Evolutionary conservation across 495 filamentous ascomycete genomes (phyloP), one percentile per base, ranked within the genome.

Genomic region (Halenospora varia): DNA sequence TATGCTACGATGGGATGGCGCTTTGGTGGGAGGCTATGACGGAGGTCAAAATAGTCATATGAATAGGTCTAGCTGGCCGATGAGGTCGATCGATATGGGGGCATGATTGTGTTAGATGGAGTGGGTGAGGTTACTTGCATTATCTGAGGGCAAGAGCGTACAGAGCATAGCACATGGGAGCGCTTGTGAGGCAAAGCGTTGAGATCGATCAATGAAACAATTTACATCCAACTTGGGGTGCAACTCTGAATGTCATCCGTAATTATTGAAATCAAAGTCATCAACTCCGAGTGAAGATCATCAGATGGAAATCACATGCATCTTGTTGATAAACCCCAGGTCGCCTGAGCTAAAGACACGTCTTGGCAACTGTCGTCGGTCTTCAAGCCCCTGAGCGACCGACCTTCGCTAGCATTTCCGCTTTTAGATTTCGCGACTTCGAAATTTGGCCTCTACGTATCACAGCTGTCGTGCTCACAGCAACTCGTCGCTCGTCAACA

Each of bases 1-100:
- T 49, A 49, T 49, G 47, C 49, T 48, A 26, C 15, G 53, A 56
- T 15, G 29, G 25, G 45, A 46, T n/a, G 55, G 55, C 54, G 54
- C 54, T 49, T 49, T 40, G 26, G 54, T 56, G 20, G 53, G 42
- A 29, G 54, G 46, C 19, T 39, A 49, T 45, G 11, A 20, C n/a
- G 42, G 42, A 20, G 13, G 42, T 6, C 17, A 20, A 45, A 20
- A 45, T 20, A 45, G 42, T 45, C 42, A 20, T 20, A 35, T 20
- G 42, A 9, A 9, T 40, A 15, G 35, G 42, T 6, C 42, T n/a
- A 17, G 3, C 6, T 45, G 42, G 8, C 42, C 29, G 29, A 4
- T 35, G 29, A 4, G 29, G 6, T 35, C 29, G 29, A 35, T n/a
- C 29, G 29, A 35, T 35, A 4, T 35, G 29, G 29, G 29, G 42